Evolutionary conservation across 2,329 filamentous ascomycete species (phyloP).

Genomic region (Cercospora sp.): DNA sequence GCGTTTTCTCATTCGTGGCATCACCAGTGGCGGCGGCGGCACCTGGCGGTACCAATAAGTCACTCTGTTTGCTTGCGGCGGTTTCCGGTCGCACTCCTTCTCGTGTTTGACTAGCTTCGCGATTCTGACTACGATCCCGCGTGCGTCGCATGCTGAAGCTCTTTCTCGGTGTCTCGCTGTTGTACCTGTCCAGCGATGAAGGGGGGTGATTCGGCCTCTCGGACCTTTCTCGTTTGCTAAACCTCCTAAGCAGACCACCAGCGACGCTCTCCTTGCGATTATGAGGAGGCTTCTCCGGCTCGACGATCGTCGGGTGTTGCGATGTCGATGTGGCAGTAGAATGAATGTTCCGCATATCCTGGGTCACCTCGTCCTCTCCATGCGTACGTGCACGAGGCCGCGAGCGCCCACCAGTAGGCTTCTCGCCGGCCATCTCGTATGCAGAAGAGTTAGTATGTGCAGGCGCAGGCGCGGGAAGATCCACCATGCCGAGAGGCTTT

Average conservation of each 20-base stretch:
- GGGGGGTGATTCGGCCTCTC: slow-evolving; percentile 65
- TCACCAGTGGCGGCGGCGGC: slow-evolving; percentile 45
- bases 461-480: slow-evolving; percentile 76
- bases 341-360: slow-evolving; percentile 68
- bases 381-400: slow-evolving; percentile 87
- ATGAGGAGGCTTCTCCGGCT: slow-evolving; percentile 50
- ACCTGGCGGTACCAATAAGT: slow-evolving; percentile 68
- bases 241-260: slow-evolving; percentile 77
- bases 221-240: slow-evolving; percentile 78
- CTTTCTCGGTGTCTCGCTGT: slow-evolving; percentile 71
- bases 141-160: slow-evolving; percentile 80
- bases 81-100: slow-evolving; percentile 52
- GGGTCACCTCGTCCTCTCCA: slow-evolving; percentile 85
- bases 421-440: slow-evolving; percentile 88
- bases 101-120: slow-evolving; percentile 48
- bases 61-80: slow-evolving; percentile 54
- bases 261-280: slow-evolving; percentile 79
- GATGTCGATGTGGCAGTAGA: slow-evolving; percentile 54
- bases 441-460: slow-evolving; percentile 83
- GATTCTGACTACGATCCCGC: slow-evolving; percentile 45
- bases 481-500: slow-evolving; percentile 63
- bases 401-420: slow-evolving; percentile 77
- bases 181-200: slow-evolving; percentile 76
- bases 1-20: slow-evolving; percentile 43
- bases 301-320: slow-evolving; percentile 46